These are phyloP conservation scores for Diversispora eburnea DNA, from an alignment of 192 early-diverging fungal species.

Conservation along the genomic window DNA sequence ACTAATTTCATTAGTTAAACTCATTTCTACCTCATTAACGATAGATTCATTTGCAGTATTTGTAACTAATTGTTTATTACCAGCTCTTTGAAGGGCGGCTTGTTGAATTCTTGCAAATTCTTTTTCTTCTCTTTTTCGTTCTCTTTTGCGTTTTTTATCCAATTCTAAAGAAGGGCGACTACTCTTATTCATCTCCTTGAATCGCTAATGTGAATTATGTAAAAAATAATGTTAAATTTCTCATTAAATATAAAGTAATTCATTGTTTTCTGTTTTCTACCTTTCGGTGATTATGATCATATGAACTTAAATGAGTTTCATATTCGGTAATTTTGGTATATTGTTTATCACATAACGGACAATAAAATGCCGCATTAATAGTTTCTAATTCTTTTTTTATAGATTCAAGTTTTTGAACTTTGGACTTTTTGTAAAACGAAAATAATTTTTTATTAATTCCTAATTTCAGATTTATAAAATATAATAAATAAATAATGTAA, in stretches of 20 bases:
- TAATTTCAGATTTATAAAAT: not conserved
- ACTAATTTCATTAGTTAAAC: not conserved
- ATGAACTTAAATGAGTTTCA: slow-evolving; percentile 70
- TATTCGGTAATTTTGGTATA: slow-evolving; percentile 73
- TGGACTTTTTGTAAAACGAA: not conserved
- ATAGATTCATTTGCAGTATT: not conserved
- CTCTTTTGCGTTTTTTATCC: slow-evolving; percentile 58
- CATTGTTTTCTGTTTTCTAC: slow-evolving; percentile 30
- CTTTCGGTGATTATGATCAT: slow-evolving; percentile 79
- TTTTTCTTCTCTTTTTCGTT: slow-evolving; percentile 61
- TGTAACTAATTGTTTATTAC: not conserved
- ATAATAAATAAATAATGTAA: not conserved
- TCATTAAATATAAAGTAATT: not conserved
- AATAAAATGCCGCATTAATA: slow-evolving; percentile 75
- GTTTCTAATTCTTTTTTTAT: slow-evolving; percentile 56
- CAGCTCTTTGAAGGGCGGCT: slow-evolving; percentile 52
- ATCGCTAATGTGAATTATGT: slow-evolving; percentile 44
- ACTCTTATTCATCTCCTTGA: slow-evolving; percentile 74
- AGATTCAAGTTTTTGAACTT: slow-evolving; percentile 43
- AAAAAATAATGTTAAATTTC: not conserved
- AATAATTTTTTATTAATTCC: no score
- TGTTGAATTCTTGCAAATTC: slow-evolving; percentile 64
- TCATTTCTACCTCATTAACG: not conserved
- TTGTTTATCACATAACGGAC: slow-evolving; percentile 74
- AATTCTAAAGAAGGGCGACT: slow-evolving; percentile 36